phyloP scores from a whole-genome alignment of 257 asterid species.

The Parsonsia alboflavescens region DNA sequence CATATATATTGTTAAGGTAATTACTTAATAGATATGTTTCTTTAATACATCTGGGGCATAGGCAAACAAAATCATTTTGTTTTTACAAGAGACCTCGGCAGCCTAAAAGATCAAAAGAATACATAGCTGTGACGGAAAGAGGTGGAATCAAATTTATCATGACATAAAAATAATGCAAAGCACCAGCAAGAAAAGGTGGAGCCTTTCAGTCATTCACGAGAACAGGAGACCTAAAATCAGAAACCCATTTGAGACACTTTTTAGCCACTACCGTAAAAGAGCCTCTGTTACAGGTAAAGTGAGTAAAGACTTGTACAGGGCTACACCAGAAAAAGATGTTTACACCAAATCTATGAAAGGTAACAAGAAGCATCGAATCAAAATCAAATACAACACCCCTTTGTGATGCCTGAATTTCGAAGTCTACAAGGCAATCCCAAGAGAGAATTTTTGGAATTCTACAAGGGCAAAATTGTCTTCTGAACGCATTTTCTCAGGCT shows the following conservation, averaged over 20 bases:
- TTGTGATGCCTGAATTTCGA: constrained; percentile 14
- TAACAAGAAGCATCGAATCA: too few relatives aligned
- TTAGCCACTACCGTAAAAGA: constrained; percentile 16
- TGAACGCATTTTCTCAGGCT: background rate
- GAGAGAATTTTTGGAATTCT: constrained; percentile 9
- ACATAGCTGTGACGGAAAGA: background rate
- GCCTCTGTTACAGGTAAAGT: constrained; percentile 14
- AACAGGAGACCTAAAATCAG: constrained; percentile 14
- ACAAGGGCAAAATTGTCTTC: constrained; percentile 22
- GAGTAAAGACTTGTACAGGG: constrained; percentile 9
- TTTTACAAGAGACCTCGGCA: too few relatives aligned
- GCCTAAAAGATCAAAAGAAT: background rate
- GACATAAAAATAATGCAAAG: constrained; percentile 10
- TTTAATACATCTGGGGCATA: background rate
- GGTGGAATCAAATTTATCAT: background rate
- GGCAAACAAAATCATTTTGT: background rate
- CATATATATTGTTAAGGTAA: background rate
- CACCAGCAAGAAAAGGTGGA: constrained; percentile 9
- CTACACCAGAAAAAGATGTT: constrained; percentile 16
- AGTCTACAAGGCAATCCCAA: constrained; percentile 22
- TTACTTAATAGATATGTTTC: too few relatives aligned
- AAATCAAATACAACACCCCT: too few relatives aligned
- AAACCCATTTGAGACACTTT: constrained; percentile 15
- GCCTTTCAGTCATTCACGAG: constrained; percentile 18
- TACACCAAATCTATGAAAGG: constrained; percentile 12